phyloP scores from a whole-genome alignment of 1,284 basidiomycete species.

The Marasmius fiardii region DNA sequence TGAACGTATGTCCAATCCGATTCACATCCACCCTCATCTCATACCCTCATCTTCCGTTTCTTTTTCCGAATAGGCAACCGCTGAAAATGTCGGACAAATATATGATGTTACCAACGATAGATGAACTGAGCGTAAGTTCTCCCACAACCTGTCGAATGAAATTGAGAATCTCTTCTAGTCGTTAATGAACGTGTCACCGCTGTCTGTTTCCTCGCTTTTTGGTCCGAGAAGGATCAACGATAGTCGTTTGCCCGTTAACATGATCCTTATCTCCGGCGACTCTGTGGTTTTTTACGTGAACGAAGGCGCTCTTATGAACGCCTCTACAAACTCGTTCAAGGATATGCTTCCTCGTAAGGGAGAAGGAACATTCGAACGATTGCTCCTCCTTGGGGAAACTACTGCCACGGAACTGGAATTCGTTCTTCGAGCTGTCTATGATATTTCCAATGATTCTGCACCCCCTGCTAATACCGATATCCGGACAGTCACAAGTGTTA shows the following conservation, averaged over 20 bases:
- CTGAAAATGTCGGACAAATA: no score
- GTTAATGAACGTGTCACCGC: background rate
- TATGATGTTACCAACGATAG: no score
- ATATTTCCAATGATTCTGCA: background rate
- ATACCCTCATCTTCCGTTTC: no score
- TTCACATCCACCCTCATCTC: no score
- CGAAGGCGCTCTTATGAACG: background rate
- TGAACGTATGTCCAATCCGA: no score
- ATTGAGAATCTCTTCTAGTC: background rate
- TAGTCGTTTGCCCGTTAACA: background rate
- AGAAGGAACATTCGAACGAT: background rate
- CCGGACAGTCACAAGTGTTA: constrained; percentile 25
- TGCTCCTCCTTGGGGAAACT: background rate
- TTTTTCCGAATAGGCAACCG: no score
- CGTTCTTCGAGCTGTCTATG: constrained; percentile 4
- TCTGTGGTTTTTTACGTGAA: constrained; percentile 4
- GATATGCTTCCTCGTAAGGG: background rate
- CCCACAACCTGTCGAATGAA: no score
- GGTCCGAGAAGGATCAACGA: background rate
- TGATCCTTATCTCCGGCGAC: constrained; percentile 1
- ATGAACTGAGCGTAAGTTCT: no score
- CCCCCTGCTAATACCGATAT: constrained; percentile 9
- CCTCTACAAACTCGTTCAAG: constrained; percentile 4
- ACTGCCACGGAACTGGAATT: background rate
- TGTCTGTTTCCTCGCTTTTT: background rate